Conservation (phyloP, 352 stramenopile species). For the Vaucheria bursata region DNA sequence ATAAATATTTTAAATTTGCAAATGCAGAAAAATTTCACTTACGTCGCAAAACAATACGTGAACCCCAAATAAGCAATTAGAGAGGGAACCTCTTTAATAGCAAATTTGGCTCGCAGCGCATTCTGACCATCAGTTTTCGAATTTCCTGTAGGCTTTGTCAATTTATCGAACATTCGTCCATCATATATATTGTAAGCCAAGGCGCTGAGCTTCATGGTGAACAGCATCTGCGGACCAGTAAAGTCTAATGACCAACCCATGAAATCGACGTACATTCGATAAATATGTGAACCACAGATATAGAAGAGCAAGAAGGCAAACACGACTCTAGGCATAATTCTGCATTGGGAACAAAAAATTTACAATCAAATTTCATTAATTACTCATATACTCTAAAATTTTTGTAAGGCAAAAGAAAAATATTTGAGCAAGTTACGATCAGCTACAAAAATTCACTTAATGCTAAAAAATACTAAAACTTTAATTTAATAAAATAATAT, state of each 20-base stretch:
- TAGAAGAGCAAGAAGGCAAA: slow-evolving; percentile 89
- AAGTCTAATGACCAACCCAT: slow-evolving; percentile 66
- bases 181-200: slow-evolving; percentile 96
- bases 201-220: slow-evolving; percentile 93
- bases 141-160: slow-evolving; percentile 51
- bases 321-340: slow-evolving; percentile 65
- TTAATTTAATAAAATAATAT: too few species aligned
- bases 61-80: slow-evolving; percentile 89
- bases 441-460: too few species aligned
- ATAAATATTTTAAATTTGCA: too few species aligned
- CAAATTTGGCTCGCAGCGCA: not conserved
- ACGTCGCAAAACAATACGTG: slow-evolving; percentile 69
- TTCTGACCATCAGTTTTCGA: slow-evolving; percentile 51
- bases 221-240: slow-evolving; percentile 69
- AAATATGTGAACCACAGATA: slow-evolving; percentile 79
- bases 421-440: too few species aligned
- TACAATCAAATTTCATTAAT: too few species aligned
- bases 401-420: too few species aligned
- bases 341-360: slow-evolving; percentile 52
- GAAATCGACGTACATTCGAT: slow-evolving; percentile 90
- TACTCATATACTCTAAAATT: too few species aligned
- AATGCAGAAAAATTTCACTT: not conserved
- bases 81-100: slow-evolving; percentile 58
- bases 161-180: slow-evolving; percentile 51
- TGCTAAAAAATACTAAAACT: too few species aligned